Evolutionary conservation across 768 basidiomycete genomes (phyloP), one percentile per base, ranked within the genome.

Genomic region (Pholiota conissans): DNA sequence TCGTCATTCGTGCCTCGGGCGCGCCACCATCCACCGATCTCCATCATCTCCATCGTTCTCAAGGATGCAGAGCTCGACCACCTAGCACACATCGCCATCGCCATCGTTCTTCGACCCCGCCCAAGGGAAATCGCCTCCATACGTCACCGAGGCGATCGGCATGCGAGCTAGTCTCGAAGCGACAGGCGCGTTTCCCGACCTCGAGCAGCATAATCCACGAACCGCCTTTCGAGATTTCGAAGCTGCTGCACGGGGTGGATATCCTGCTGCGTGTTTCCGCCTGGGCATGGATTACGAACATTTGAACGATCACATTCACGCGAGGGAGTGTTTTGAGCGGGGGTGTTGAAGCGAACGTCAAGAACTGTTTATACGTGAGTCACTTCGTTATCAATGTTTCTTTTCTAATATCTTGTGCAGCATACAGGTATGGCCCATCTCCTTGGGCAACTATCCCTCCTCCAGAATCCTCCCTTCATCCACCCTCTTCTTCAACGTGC

Each of bases 401-500:
- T 26, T 32, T 16, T 8, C 13, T 39, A 27, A 48, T 14, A 26
- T 27, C 11, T 8, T 24, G 3, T 59, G 57, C 34, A 95, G 91
- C 87, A 95, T 0, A 81, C 98, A 76, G 95, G 93, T 0, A 95
- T 96, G 88, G 95, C 94, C 0, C 80, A 94, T 67, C 76, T 98
- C 8, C 82, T 95, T 64, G 94, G 93, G 29, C 96, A 98, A 68
- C 86, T 98, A 18, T 81, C 81, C 9, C 76, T 92, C 10, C 73
- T 79, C 2, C 63, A 79, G 3, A 79, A 82, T 49, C 79, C 82
- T 0, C 69, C 79, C 10, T 66, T 70, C 2, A 95, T 90, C 0
- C 69, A 96, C 2, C 82, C 88, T 0, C 78, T 93, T 40, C 83
- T 98, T 16, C 81, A 86, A 48, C 84, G 83, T 27, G 91, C 96